These are phyloP conservation scores for Rhodotorula babjevae DNA, from an alignment of 768 basidiomycete genomes.

Conservation along the genomic window DNA sequence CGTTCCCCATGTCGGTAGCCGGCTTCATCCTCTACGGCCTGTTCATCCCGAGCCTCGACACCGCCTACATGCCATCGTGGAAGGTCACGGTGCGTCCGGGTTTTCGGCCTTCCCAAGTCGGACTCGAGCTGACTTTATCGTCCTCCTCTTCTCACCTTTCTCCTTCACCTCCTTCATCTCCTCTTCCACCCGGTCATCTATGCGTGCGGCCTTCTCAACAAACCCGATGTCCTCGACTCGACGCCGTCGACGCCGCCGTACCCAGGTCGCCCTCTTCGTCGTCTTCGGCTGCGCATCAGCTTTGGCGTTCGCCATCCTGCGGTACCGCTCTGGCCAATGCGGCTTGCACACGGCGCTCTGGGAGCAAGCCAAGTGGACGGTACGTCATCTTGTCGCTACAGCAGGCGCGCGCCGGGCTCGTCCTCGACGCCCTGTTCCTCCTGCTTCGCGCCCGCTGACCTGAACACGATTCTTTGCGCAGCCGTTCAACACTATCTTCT, in stretches of 20 bases:
- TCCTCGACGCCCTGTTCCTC: neutral
- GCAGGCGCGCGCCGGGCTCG: too few species aligned
- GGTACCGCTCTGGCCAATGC: slow-evolving; percentile 14
- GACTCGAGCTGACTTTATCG: neutral
- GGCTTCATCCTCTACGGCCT: slow-evolving; percentile 28
- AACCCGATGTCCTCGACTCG: neutral
- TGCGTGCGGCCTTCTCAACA: too few species aligned
- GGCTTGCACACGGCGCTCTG: neutral
- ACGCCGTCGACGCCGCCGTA: too few species aligned
- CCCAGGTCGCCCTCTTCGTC: slow-evolving; percentile 18
- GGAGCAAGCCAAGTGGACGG: slow-evolving; percentile 27
- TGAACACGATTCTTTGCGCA: neutral
- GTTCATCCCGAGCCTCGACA: slow-evolving; percentile 19
- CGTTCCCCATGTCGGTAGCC: slow-evolving; percentile 15
- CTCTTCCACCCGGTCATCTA: too few species aligned
- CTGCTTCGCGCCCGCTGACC: neutral
- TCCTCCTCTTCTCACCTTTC: neutral
- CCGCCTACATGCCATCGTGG: slow-evolving; percentile 25
- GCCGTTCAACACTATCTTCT: neutral
- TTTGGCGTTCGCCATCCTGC: slow-evolving; percentile 18
- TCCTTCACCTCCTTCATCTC: too few species aligned
- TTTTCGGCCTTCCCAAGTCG: neutral
- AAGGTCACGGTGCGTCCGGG: slow-evolving; percentile 17
- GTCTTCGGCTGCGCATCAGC: slow-evolving; percentile 28
- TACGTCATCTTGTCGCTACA: too few species aligned